Base-by-base conservation (phyloP, 306 rosid species). In the Arachis hypogaea region DNA sequence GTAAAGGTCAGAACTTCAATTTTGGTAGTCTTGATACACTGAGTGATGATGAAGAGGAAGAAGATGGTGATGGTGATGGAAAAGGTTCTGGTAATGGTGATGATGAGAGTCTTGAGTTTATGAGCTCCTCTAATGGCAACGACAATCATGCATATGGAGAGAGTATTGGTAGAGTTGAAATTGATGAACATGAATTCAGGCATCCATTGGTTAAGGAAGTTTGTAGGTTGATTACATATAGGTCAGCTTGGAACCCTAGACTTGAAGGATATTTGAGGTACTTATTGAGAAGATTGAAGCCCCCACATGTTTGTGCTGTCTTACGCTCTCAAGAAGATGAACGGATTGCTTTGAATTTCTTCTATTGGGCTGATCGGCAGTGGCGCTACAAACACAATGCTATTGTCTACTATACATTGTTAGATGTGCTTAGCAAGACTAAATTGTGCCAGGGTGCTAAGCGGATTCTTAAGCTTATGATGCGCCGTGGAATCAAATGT, bases 331-430 rank as follows among this genome's bases (percentile, higher is more conserved):
- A 85, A 71, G 81, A 38, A 0, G 97, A 91, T 69, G 97, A 93
- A 45, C 82, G 97, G 38, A 74, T 86, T 76, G 94, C 98, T 78
- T 83, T 93, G 88, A 73, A 60, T 2, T 86, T 89, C 64, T 93
- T 91, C 77, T 89, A 89, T 54, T 91, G 97, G 98, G 96, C 91
- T 28, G 97, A 93, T 81, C 74, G 92, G 77, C 89, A 87, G 65
- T 91, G 98, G 98, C 85, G 96, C 51, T 89, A 91, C 44, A 79
- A 82, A 16, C 97, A 91, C 30, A 75, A 85, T 30, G 70, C 81
- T 1, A 5, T 84, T 50, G 96, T 88, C 40, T 89, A 86, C 78
- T 81, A 89, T 68, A 80, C 88, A 11, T 88, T 91, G 91, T 80
- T 93, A 16, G 89, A 88, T 81, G 74, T 91, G 59, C 96, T 91